Evolutionary conservation across 495 filamentous ascomycete species (phyloP).

Genomic region (Penicillium dipodomyicola): DNA sequence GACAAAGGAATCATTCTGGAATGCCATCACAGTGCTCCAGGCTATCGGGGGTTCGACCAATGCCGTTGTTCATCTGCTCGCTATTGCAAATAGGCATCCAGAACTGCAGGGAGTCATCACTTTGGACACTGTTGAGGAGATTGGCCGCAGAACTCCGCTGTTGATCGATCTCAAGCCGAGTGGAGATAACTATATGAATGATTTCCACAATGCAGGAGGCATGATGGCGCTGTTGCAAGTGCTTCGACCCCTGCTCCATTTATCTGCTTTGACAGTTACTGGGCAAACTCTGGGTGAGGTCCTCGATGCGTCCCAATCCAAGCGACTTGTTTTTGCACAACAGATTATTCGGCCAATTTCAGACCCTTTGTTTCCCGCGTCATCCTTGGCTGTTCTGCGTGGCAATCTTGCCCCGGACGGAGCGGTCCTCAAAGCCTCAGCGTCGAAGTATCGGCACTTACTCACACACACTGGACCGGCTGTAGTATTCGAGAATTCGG

Average conservation of each 20-base stretch:
- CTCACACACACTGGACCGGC: constrained; percentile 54
- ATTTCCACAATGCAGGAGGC: constrained; percentile 67
- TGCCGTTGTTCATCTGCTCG: constrained; percentile 64
- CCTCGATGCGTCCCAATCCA: constrained; percentile 47
- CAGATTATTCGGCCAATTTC: constrained; percentile 52
- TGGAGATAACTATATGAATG: constrained; percentile 68
- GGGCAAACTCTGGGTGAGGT: constrained; percentile 57
- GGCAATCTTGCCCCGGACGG: constrained; percentile 59
- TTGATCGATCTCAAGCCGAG: constrained; percentile 67
- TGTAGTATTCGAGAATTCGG: constrained; percentile 57
- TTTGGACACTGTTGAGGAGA: constrained; percentile 56
- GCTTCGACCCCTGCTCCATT: constrained; percentile 55
- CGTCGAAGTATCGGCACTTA: constrained; percentile 52
- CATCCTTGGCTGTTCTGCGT: constrained; percentile 51
- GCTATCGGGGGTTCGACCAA: constrained; percentile 70
- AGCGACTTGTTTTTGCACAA: constrained; percentile 38
- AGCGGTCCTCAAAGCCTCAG: constrained; percentile 62
- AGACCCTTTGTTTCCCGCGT: constrained; percentile 53
- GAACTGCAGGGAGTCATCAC: constrained; percentile 52
- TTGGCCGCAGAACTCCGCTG: constrained; percentile 58
- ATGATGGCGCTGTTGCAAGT: constrained; percentile 58
- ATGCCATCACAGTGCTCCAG: constrained; percentile 66
- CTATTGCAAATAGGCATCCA: constrained; percentile 61
- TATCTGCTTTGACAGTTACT: constrained; percentile 56
- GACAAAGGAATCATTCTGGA: constrained; percentile 60